phyloP scores from a whole-genome alignment of 129 eudicot genomes.

The Helianthus annuus region DNA sequence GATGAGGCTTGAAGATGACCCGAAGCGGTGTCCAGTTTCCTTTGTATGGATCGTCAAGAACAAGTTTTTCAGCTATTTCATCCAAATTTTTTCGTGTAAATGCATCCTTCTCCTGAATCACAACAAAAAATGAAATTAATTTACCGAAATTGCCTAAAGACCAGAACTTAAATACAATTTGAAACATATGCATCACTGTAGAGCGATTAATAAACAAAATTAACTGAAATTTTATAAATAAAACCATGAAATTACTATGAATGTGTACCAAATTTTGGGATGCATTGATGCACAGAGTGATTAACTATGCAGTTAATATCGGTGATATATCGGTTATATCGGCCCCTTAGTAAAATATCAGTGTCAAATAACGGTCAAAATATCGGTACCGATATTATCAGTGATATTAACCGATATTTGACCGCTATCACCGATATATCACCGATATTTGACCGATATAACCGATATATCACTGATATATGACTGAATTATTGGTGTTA shows the following conservation, averaged over 20 bases:
- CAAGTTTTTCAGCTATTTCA: conserved; percentile 69
- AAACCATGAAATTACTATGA: conserved; percentile 1
- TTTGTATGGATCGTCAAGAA: conserved; percentile 70
- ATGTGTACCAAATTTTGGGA: background rate
- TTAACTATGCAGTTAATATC: too few relatives aligned
- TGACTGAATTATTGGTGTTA: too few relatives aligned
- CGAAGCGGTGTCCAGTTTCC: conserved; percentile 73
- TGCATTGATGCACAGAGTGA: too few relatives aligned
- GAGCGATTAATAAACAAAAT: background rate
- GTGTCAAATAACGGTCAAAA: too few relatives aligned
- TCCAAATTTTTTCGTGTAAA: conserved; percentile 65
- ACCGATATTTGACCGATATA: too few relatives aligned
- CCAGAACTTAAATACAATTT: background rate
- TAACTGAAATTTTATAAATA: background rate
- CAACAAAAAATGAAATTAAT: background rate
- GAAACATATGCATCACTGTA: background rate
- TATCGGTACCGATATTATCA: too few relatives aligned
- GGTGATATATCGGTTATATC: too few relatives aligned
- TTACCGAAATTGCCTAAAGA: background rate
- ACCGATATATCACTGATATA: too few relatives aligned
- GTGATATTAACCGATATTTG: too few relatives aligned
- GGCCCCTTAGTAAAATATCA: too few relatives aligned
- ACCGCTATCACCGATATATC: too few relatives aligned
- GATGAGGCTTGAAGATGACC: conserved; percentile 88
- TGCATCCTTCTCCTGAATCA: conserved; percentile 74